These are phyloP conservation scores for Emericellopsis terricola DNA, from an alignment of 495 filamentous ascomycete species.

Conservation along the genomic window DNA sequence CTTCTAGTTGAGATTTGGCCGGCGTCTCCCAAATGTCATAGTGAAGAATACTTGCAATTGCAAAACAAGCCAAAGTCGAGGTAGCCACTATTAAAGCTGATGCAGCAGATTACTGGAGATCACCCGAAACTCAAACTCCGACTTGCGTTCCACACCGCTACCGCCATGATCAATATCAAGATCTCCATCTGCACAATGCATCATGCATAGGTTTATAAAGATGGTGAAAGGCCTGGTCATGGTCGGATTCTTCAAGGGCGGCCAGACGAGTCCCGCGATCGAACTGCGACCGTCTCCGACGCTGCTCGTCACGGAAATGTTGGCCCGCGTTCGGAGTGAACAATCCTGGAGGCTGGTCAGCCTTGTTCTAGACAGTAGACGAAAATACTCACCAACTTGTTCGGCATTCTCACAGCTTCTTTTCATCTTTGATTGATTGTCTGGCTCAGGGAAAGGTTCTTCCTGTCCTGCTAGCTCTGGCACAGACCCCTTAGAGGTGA, in stretches of 20 bases:
- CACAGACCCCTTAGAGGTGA: constrained; percentile 21
- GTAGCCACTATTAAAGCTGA: no score
- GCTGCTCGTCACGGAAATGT: constrained; percentile 56
- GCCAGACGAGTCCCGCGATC: constrained; percentile 51
- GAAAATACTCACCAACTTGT: constrained; percentile 50
- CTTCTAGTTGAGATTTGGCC: no score
- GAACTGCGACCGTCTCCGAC: constrained; percentile 57
- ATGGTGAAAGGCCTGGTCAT: constrained; percentile 16
- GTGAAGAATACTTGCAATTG: no score
- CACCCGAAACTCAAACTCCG: no score
- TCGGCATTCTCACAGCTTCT: constrained; percentile 72
- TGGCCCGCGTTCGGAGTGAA: constrained; percentile 58
- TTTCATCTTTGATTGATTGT: constrained; percentile 74
- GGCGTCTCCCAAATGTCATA: no score
- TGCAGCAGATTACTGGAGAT: no score
- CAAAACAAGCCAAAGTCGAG: no score
- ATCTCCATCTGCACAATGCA: no score
- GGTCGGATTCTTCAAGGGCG: constrained; percentile 40
- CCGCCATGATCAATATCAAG: no score
- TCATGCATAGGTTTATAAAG: constrained; percentile 1
- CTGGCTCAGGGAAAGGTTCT: constrained; percentile 54
- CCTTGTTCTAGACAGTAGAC: not conserved
- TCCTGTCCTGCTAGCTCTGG: constrained; percentile 34
- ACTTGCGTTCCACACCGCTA: no score
- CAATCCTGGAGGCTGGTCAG: no score